Percentiles rank a stretch among this genome's conserved stretches.
phyloP scores from a whole-genome alignment of 495 filamentous ascomycete species.

The Penicillium coffeae region DNA sequence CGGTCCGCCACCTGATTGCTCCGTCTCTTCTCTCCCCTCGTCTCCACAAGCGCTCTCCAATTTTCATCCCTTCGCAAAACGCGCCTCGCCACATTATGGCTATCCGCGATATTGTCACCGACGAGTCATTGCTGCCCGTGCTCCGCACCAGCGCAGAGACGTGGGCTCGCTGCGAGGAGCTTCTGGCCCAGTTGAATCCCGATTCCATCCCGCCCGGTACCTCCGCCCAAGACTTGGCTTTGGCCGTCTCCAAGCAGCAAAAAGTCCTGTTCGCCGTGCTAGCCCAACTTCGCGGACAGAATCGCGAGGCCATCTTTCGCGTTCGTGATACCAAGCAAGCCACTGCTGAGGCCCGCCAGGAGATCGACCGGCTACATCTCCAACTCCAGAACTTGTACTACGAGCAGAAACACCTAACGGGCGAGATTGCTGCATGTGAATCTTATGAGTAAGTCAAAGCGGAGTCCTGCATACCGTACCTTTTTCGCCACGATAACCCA shows the following conservation, averaged over 20 bases:
- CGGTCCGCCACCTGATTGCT: constrained; percentile 16
- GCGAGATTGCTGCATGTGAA: constrained; percentile 88
- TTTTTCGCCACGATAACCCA: neutral
- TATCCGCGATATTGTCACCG: constrained; percentile 61
- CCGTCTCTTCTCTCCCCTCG: constrained; percentile 5
- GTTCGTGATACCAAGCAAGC: constrained; percentile 82
- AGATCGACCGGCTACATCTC: constrained; percentile 87
- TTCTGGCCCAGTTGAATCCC: constrained; percentile 59
- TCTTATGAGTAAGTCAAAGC: constrained; percentile 75
- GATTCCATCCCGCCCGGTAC: constrained; percentile 31
- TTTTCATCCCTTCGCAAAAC: neutral
- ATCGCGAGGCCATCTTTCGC: constrained; percentile 73
- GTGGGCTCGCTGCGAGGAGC: constrained; percentile 66
- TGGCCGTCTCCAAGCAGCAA: constrained; percentile 69
- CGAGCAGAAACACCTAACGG: constrained; percentile 83
- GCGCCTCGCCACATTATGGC: constrained; percentile 34
- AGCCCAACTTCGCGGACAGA: constrained; percentile 74
- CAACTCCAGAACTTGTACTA: constrained; percentile 96
- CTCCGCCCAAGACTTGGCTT: constrained; percentile 46
- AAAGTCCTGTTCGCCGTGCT: constrained; percentile 77
- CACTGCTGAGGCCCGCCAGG: constrained; percentile 82
- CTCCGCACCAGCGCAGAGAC: constrained; percentile 66
- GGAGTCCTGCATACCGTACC: neutral
- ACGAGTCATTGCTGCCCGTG: constrained; percentile 66
- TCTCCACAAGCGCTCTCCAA: neutral